Base-by-base conservation (phyloP, 805 yeast genomes). In the Blastobotrys terrestris region DNA sequence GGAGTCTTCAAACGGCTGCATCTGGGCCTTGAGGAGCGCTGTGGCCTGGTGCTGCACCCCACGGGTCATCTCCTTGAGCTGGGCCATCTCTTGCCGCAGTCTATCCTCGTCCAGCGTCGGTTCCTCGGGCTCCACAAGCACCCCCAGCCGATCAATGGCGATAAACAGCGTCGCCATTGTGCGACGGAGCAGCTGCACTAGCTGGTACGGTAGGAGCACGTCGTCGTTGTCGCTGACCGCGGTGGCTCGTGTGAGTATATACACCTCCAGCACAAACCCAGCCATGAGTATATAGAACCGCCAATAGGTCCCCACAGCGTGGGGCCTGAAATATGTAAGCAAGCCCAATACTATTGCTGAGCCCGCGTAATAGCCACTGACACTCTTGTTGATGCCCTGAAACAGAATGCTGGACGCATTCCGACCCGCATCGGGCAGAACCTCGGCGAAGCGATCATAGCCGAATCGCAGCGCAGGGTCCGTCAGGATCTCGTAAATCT, bases 381-480 rank as follows among this genome's bases (percentile, higher is more conserved):
- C 15, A 18, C 43, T 18, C 16, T 46, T 48, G 3, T 19, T 43
- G 39, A 58, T 19, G 15, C 60, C 61, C 35, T 19, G n/a, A 13
- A 21, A 14, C n/a, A 57, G 44, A 2, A 51, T 39, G n/a, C n/a
- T 16, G 53, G 50, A 31, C 35, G 31, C 15, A 44, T 22, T 21
- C 39, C 22, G 6, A 20, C 22, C 46, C 15, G 16, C 35, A 18
- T 44, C 31, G 18, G 16, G 3, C 3, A 14, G 16, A 20, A 3
- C 35, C 3, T 39, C 48, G 69, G 97, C 97, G 63, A 81, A 87
- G 56, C 83, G 79, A 69, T 91, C 97, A 65, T 91, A 92, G 2
- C 83, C 65, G 44, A 83, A 87, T 76, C 96, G 81, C 72, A 84
- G 83, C 60, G 83, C 82, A 11, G 83, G 76, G 65, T 87, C 94